These are phyloP conservation scores for Termitomyces sp. DNA, from an alignment of 768 basidiomycete species.

Conservation along the genomic window DNA sequence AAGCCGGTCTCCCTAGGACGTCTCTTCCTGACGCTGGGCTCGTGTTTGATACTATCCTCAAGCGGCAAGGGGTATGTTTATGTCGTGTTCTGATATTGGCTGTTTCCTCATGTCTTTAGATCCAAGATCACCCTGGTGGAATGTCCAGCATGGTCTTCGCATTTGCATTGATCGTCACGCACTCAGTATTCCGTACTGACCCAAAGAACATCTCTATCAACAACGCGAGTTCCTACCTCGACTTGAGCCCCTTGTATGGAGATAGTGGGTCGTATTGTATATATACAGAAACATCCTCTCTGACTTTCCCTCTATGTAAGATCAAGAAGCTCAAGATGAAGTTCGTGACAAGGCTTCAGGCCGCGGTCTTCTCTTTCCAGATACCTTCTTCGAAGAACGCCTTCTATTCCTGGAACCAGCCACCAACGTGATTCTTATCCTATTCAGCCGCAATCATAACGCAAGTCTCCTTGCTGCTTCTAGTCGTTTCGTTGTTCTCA, in stretches of 20 bases:
- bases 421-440: conserved; percentile 43
- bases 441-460: conserved; percentile 58
- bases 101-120: conserved; percentile 1
- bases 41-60: conserved; percentile 58
- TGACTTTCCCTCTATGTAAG: conserved; percentile 11
- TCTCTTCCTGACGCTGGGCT: conserved; percentile 51
- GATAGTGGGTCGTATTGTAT: conserved; percentile 25
- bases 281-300: not conserved
- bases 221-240: conserved; percentile 49
- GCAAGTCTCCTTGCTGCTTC: conserved; percentile 20
- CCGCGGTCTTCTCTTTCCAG: conserved; percentile 45
- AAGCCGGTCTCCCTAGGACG: conserved; percentile 30
- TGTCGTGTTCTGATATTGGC: conserved; percentile 8
- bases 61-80: conserved; percentile 26
- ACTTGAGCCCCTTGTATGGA: conserved; percentile 53
- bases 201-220: conserved; percentile 38
- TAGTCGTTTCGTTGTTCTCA: not conserved
- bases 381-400: conserved; percentile 48
- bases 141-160: conserved; percentile 61
- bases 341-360: conserved; percentile 45
- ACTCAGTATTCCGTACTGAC: conserved; percentile 50
- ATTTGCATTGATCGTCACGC: conserved; percentile 43
- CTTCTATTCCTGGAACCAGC: conserved; percentile 49
- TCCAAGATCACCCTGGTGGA: conserved; percentile 41
- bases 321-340: conserved; percentile 29